phyloP scores from a whole-genome alignment of 805 yeast genomes.

The Candida maris region DNA sequence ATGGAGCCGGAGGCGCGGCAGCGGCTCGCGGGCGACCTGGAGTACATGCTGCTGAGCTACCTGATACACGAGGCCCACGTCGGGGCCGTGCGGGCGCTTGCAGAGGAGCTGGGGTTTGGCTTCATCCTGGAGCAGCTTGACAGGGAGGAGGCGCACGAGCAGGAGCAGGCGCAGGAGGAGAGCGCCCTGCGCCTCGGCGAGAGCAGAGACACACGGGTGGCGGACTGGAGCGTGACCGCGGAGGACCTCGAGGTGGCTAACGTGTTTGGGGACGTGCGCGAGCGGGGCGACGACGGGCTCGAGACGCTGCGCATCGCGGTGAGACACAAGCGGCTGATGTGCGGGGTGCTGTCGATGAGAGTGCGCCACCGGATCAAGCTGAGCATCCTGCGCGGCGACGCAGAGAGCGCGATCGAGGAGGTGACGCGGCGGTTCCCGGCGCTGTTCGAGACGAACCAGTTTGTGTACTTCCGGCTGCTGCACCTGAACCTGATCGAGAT shows the following conservation, averaged over 20 bases:
- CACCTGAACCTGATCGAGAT: slow-evolving; percentile 76
- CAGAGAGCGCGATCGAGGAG: slow-evolving; percentile 52
- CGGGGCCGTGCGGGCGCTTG: slow-evolving; percentile 58
- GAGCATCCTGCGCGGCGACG: slow-evolving; percentile 55
- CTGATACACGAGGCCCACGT: slow-evolving; percentile 76
- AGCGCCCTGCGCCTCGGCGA: slow-evolving; percentile 9
- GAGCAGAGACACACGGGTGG: slow-evolving; percentile 4
- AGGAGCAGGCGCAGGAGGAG: slow-evolving; percentile 2
- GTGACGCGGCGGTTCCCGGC: slow-evolving; percentile 62
- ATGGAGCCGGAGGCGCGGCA: not conserved
- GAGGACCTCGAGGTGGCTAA: slow-evolving; percentile 13
- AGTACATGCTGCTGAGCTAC: slow-evolving; percentile 62
- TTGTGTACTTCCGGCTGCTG: slow-evolving; percentile 67
- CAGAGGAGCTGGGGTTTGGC: slow-evolving; percentile 49
- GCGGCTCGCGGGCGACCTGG: not conserved
- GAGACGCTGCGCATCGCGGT: slow-evolving; percentile 7
- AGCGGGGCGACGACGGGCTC: slow-evolving; percentile 2
- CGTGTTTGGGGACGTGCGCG: slow-evolving; percentile 10
- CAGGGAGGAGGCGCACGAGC: slow-evolving; percentile 4
- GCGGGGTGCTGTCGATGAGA: slow-evolving; percentile 49
- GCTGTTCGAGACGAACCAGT: slow-evolving; percentile 57
- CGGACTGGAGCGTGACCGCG: slow-evolving; percentile 2
- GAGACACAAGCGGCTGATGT: slow-evolving; percentile 16
- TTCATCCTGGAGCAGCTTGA: slow-evolving; percentile 27
- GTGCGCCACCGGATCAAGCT: slow-evolving; percentile 52